Evolutionary conservation across 768 basidiomycete species (phyloP).

Genomic region (Leccinum boreale): DNA sequence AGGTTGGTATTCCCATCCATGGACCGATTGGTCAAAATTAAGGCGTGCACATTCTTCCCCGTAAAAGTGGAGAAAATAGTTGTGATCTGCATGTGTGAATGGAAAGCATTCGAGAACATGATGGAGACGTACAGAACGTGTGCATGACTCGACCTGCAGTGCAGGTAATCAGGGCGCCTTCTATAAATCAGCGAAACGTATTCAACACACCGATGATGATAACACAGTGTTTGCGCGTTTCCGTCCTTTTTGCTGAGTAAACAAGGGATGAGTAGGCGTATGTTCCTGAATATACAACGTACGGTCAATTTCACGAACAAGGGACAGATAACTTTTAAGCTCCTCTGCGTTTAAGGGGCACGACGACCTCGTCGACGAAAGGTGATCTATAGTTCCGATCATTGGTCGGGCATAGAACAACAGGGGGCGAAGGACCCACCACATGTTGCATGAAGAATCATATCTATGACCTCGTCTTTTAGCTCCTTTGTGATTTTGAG

Average conservation of each 20-base stretch:
- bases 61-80: conserved; percentile 39
- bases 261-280: neutral
- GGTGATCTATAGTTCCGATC: conserved; percentile 17
- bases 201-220: conserved; percentile 19
- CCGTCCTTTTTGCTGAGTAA: conserved; percentile 10
- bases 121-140: conserved; percentile 21
- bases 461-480: conserved; percentile 24
- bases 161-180: conserved; percentile 3
- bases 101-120: neutral
- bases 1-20: conserved; percentile 20
- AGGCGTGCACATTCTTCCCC: conserved; percentile 45
- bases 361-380: conserved; percentile 26
- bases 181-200: neutral
- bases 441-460: conserved; percentile 25
- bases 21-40: conserved; percentile 30
- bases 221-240: conserved; percentile 13
- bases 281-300: neutral
- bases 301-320: conserved; percentile 28
- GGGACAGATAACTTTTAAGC: conserved; percentile 17
- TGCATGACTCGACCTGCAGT: conserved; percentile 29
- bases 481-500: conserved; percentile 22
- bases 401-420: neutral
- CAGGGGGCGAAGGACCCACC: conserved; percentile 12
- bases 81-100: conserved; percentile 26
- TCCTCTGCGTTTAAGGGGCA: conserved; percentile 17